Conservation (phyloP, 495 filamentous ascomycete species). For the Coniosporium apollinis region DNA sequence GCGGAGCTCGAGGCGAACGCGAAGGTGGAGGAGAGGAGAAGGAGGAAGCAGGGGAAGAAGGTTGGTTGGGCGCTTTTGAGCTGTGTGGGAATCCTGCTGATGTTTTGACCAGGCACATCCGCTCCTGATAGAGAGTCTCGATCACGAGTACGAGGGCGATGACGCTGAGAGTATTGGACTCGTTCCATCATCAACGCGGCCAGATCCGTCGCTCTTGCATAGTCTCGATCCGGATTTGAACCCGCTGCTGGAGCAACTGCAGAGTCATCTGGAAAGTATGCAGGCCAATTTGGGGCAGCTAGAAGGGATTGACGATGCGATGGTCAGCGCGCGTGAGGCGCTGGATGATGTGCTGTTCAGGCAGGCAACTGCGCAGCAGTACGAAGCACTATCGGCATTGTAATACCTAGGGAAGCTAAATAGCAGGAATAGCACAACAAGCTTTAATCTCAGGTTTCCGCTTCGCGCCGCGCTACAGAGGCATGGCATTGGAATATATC, state of each 20-base stretch:
- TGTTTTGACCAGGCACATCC: conserved; percentile 7
- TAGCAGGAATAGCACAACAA: too few relatives aligned
- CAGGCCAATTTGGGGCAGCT: conserved; percentile 36
- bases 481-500: too few relatives aligned
- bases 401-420: too few relatives aligned
- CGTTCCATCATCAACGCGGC: conserved; percentile 1
- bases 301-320: conserved; percentile 33
- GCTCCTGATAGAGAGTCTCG: background rate
- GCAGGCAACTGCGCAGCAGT: too few relatives aligned
- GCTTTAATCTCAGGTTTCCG: too few relatives aligned
- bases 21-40: conserved; percentile 29
- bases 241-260: conserved; percentile 28
- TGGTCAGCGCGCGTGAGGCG: conserved; percentile 32
- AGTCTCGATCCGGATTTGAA: conserved; percentile 18
- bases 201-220: conserved; percentile 9
- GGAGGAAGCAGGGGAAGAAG: conserved; percentile 31
- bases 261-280: conserved; percentile 40
- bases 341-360: conserved; percentile 27
- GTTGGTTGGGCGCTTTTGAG: conserved; percentile 17
- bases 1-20: conserved; percentile 38
- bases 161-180: conserved; percentile 14
- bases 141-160: conserved; percentile 8
- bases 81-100: conserved; percentile 12
- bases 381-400: too few relatives aligned
- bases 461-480: too few relatives aligned